A percentile compares a stretch with the other conserved stretches of the same genome.
phyloP scores from a whole-genome alignment of 768 basidiomycete species.

The Leccinum fibrillosum region DNA sequence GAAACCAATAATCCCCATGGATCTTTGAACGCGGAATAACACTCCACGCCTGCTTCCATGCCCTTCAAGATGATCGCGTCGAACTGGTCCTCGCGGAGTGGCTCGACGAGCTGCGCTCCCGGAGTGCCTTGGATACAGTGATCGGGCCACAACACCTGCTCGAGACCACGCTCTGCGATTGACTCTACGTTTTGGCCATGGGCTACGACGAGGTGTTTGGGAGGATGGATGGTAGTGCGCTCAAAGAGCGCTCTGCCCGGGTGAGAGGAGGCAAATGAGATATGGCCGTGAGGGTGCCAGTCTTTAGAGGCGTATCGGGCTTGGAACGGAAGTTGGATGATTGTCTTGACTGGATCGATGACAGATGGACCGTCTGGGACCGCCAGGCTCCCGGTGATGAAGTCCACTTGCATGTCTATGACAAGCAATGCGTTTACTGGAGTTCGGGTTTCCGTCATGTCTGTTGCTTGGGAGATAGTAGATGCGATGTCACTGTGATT shows the following conservation, averaged over 20 bases:
- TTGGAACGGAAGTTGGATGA: constrained; percentile 56
- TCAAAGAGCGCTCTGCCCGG: constrained; percentile 34
- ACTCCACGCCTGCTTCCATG: constrained; percentile 57
- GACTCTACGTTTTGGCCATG: constrained; percentile 17
- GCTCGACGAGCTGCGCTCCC: constrained; percentile 61
- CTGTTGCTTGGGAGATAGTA: not conserved
- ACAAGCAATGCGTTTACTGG: constrained; percentile 53
- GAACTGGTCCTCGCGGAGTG: constrained; percentile 40
- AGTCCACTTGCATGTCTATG: constrained; percentile 84
- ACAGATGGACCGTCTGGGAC: constrained; percentile 60
- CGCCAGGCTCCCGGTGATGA: constrained; percentile 70
- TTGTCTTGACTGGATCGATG: constrained; percentile 50
- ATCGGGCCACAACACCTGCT: constrained; percentile 75
- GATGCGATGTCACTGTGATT: not conserved
- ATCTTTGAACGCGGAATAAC: constrained; percentile 78
- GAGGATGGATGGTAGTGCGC: constrained; percentile 37
- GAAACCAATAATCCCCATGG: constrained; percentile 48
- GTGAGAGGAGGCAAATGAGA: constrained; percentile 67
- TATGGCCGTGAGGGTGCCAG: constrained; percentile 57
- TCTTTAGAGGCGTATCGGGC: constrained; percentile 54
- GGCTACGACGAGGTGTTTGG: constrained; percentile 29
- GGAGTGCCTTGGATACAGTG: constrained; percentile 64
- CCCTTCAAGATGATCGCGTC: constrained; percentile 55
- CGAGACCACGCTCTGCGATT: constrained; percentile 25
- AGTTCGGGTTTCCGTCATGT: constrained; percentile 12